Conservation (phyloP, 129 eudicot species). For the Helichrysum umbraculigerum region DNA sequence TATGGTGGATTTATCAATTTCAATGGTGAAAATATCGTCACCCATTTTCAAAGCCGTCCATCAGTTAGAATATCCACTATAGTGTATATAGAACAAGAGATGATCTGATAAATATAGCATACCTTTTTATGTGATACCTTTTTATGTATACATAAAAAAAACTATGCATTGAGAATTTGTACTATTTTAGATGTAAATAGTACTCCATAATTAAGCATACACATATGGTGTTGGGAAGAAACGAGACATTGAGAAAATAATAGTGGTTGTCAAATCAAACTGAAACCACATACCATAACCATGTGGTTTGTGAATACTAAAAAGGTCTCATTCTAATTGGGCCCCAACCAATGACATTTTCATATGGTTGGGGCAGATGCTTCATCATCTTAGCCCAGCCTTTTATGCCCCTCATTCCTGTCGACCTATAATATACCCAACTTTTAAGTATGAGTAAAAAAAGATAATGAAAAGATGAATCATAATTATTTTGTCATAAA, state of each 20-base stretch:
- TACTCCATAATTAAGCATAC: too few relatives aligned
- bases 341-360: conserved; percentile 36
- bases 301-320: conserved; percentile 36
- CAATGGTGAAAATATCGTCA: too few relatives aligned
- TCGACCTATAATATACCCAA: not conserved
- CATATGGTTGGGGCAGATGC: conserved; percentile 27
- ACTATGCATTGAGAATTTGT: too few relatives aligned
- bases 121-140: too few relatives aligned
- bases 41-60: too few relatives aligned
- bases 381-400: conserved; percentile 31
- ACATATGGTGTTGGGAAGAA: conserved; percentile 18
- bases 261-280: conserved; percentile 37
- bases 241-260: conserved; percentile 25
- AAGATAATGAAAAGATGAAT: not conserved
- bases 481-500: too few relatives aligned
- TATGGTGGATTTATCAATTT: too few relatives aligned
- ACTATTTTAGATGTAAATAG: too few relatives aligned
- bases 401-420: conserved; percentile 14
- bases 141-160: too few relatives aligned
- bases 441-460: not conserved
- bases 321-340: conserved; percentile 41
- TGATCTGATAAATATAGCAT: too few relatives aligned
- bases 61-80: too few relatives aligned
- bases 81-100: too few relatives aligned
- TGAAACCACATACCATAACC: conserved; percentile 39